Conservation (phyloP, 23 red algal species). For the Gracilaria caudata region DNA sequence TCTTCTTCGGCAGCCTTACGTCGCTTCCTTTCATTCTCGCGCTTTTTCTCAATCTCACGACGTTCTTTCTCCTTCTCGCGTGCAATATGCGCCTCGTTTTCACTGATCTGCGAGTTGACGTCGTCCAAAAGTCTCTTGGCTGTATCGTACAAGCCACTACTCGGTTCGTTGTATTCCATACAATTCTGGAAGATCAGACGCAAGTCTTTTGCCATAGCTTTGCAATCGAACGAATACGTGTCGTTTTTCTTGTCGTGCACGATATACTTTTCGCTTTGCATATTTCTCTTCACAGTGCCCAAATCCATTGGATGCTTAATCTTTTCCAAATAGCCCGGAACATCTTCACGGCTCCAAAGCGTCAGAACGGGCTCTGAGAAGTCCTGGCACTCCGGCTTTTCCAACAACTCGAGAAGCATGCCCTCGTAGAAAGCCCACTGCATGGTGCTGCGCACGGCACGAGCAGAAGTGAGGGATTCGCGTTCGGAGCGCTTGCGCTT, state of each 20-base stretch:
- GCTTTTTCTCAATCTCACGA: constrained; percentile 23
- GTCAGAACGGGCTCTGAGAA: constrained; percentile 88
- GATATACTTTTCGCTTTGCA: constrained; percentile 68
- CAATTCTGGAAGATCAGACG: constrained; percentile 82
- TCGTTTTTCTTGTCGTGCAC: constrained; percentile 20
- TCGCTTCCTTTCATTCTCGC: constrained; percentile 33
- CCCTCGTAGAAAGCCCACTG: constrained; percentile 37
- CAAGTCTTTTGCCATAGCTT: constrained; percentile 64
- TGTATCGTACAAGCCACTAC: constrained; percentile 64
- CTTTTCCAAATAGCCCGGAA: constrained; percentile 81
- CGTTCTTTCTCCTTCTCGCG: constrained; percentile 50
- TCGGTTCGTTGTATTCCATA: constrained; percentile 89
- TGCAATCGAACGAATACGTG: constrained; percentile 58
- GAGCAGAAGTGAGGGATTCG: background rate
- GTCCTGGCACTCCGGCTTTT: constrained; percentile 26
- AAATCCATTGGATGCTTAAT: constrained; percentile 93
- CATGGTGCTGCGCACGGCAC: constrained; percentile 33
- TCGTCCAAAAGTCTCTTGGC: constrained; percentile 57
- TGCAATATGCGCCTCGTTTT: constrained; percentile 8
- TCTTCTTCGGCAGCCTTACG: constrained; percentile 62
- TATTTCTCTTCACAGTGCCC: constrained; percentile 76
- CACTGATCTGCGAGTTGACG: constrained; percentile 14
- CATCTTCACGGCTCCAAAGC: constrained; percentile 78
- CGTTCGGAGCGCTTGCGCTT: constrained; percentile 43
- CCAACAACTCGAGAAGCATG: constrained; percentile 36